Base-by-base conservation (phyloP, 768 basidiomycete genomes). In the Calvatia gigantea region DNA sequence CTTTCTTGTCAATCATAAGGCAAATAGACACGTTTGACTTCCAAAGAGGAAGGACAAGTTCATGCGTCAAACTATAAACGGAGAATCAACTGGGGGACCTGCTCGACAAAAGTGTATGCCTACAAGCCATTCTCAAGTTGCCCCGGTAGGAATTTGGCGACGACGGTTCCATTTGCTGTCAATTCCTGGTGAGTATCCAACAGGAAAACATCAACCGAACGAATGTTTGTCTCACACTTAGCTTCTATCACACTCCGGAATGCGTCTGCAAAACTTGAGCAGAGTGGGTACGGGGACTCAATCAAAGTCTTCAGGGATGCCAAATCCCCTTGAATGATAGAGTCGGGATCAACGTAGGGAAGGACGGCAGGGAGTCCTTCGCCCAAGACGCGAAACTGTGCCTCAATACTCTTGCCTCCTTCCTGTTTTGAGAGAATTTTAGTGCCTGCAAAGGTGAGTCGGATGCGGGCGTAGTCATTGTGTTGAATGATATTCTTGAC, bases 1-100 rank as follows among this genome's bases (percentile, higher is more conserved):
- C 91, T 65, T 90, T 90, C 70, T 98, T 99, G 72, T 98, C 94
- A 51, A 97, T 85, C 93, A 98, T 94, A 56, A 98, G 76, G 0
- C 88, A 84, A 50, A 96, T 67, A 0, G 94, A 96, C 11, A 85
- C 83, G 56, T 87, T 87, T 2, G 93, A 94, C 71, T 91, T 94
- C 97, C 96, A 98, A 49, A 98, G 80, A 0, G 97, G 96, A n/a
- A 98, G 73, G n/a, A 88, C 69, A 23, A 98, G 76, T 49, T 93
- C 86, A 61, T 91, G 84, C n/a, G 80, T 74, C 32, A 93, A 74
- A 4, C 89, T 94, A 50, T 5, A 53, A 59, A 51, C 62, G 9
- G 47, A 52, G 1, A 54, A 17, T 29, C 5, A 47, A 6, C 32
- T 1, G 6, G 5, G 14, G 19, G 14, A 6, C 19, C 32, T 6